Base-by-base conservation (phyloP, 1,284 basidiomycete genomes). In the Pyrrhoderma noxium region DNA sequence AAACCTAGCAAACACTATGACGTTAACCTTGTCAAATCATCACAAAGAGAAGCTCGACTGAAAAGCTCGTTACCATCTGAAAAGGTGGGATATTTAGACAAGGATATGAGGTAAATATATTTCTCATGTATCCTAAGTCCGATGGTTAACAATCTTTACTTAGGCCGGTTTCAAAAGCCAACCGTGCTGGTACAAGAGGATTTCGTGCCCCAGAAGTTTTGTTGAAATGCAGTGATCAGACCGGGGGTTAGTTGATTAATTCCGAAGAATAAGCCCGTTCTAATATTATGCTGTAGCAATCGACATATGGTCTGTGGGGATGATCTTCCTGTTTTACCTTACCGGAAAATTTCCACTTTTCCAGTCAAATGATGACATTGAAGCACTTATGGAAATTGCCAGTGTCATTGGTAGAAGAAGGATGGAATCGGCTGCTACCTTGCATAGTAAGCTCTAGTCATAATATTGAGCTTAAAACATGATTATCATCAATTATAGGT, bases 191-290 rank as follows among this genome's bases (percentile, higher is more conserved):
- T 1, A 99, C 95, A 5, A 73, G 95, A 62, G 96, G 95, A 0
- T 99, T 99, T 67, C 83, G 95, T 52, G 94, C 95, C 0, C 95
- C 95, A 0, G 96, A 99, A 62, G 96, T 99, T 8, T 68, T 99
- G 22, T 69, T 99, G 45, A 99, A 99, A 67, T 99, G 95, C 60
- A 84, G 85, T 18, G 88, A 93, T 59, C 95, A 99, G 69, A 88
- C 86, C 3, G 90, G 91, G 55, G 89, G 93, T 93, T 61, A 57
- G 80, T 71, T 19, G 42, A 31, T 42, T 46, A 47, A 25, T 8
- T 16, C 27, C 14, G 8, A 54, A 36, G 43, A 19, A 36, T 19
- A 23, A 49, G 40, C 37, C 49, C 47, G 27, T 27, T 38, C 52
- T 58, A 48, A 58, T 8, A 41, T 44, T 19, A 21, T 14, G 11